A percentile compares a stretch with the other conserved stretches of the same genome.
Conservation (phyloP, 192 early-diverging fungal species). For the Entomortierella beljakovae region DNA sequence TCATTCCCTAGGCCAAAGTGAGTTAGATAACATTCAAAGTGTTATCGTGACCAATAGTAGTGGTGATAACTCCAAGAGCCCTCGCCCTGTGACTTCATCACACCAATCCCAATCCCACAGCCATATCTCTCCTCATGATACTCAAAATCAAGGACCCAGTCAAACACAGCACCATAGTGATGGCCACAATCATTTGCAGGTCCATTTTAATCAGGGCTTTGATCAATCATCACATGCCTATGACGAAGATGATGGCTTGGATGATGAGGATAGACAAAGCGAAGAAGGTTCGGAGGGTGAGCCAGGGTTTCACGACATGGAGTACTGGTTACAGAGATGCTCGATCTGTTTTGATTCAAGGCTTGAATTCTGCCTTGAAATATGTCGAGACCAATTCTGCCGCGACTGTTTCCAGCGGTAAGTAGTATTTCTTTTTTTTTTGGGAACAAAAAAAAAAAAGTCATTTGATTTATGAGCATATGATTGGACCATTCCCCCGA, state of each 20-base stretch:
- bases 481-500: constrained; percentile 17
- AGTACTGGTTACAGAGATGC: constrained; percentile 65
- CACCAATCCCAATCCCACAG: neutral
- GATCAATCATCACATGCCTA: constrained; percentile 8
- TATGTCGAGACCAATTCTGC: constrained; percentile 69
- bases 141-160: neutral
- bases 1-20: neutral
- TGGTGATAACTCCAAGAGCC: neutral
- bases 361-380: constrained; percentile 66
- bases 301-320: constrained; percentile 53
- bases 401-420: constrained; percentile 65
- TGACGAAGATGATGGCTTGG: constrained; percentile 4
- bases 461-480: constrained; percentile 24
- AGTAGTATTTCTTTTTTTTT: neutral
- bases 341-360: constrained; percentile 70
- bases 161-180: neutral
- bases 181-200: constrained; percentile 3
- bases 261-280: constrained; percentile 33
- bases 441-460: neutral
- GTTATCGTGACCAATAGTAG: neutral
- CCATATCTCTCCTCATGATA: neutral
- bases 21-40: neutral
- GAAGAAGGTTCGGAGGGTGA: constrained; percentile 50
- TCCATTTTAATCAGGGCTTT: constrained; percentile 9
- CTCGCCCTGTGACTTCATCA: neutral